These are phyloP conservation scores for Trametopsis cervina DNA, from an alignment of 768 basidiomycete genomes.

Conservation along the genomic window DNA sequence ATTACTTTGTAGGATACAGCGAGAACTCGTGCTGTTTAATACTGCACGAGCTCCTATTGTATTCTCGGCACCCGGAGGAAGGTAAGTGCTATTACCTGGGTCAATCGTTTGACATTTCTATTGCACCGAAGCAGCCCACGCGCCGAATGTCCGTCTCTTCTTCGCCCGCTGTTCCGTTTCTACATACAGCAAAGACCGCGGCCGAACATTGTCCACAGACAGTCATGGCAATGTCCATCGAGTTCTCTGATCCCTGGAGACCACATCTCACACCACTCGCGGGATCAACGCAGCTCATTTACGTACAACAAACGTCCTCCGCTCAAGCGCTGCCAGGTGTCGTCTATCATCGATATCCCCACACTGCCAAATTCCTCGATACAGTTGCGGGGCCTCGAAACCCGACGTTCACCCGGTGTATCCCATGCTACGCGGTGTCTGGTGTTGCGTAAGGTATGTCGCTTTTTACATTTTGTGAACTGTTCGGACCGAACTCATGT, in stretches of 20 bases:
- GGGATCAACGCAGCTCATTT: neutral
- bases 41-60: too few relatives aligned
- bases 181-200: too few relatives aligned
- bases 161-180: neutral
- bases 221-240: neutral
- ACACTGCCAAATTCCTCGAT: slow-evolving; percentile 2
- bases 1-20: too few relatives aligned
- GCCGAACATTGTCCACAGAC: neutral
- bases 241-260: neutral
- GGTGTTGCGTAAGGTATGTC: slow-evolving; percentile 3
- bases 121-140: too few relatives aligned
- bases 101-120: too few relatives aligned
- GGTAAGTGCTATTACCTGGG: too few relatives aligned
- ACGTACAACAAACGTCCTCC: too few relatives aligned
- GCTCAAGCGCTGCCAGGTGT: too few relatives aligned
- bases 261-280: neutral
- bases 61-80: too few relatives aligned
- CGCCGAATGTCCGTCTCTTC: too few relatives aligned
- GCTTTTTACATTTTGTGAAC: neutral
- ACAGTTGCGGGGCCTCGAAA: neutral
- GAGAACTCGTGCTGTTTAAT: too few relatives aligned
- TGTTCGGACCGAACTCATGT: neutral
- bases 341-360: slow-evolving; percentile 5
- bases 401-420: slow-evolving; percentile 3
- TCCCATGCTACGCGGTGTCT: neutral